A percentile compares a stretch with the other conserved stretches of the same genome.
These are phyloP conservation scores for Rubus parviflorus DNA, from an alignment of 306 rosid genomes.

Conservation along the genomic window DNA sequence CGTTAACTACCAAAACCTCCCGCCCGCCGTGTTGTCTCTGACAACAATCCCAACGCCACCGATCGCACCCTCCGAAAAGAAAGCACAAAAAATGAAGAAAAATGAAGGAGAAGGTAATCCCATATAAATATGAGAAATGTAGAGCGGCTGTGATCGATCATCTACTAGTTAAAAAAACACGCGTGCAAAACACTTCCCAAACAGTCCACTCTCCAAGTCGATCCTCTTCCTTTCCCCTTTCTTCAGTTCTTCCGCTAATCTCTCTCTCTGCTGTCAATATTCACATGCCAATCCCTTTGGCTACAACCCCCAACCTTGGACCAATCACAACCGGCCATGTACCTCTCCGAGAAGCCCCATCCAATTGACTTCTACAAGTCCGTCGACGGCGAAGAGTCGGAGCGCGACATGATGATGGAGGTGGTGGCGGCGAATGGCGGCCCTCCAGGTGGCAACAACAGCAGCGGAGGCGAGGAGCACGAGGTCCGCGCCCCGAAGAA, in stretches of 20 bases:
- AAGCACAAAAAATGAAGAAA: too few species aligned
- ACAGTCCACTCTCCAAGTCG: neutral
- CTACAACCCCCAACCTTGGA: neutral
- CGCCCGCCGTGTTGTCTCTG: too few species aligned
- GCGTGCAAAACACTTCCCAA: too few species aligned
- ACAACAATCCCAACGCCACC: neutral
- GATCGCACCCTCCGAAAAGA: neutral
- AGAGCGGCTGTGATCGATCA: too few species aligned
- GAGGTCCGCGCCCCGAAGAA: slow-evolving; percentile 88
- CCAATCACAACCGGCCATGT: slow-evolving; percentile 14
- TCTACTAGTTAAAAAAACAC: too few species aligned
- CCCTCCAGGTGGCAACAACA: slow-evolving; percentile 3
- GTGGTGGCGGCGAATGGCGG: slow-evolving; percentile 1
- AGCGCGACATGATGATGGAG: slow-evolving; percentile 27
- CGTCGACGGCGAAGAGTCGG: slow-evolving; percentile 6
- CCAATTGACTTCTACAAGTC: slow-evolving; percentile 19
- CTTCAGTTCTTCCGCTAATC: neutral
- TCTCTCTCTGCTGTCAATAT: neutral
- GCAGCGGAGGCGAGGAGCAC: slow-evolving; percentile 72
- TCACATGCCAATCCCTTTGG: neutral
- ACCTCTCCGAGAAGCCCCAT: slow-evolving; percentile 19
- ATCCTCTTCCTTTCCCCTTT: neutral
- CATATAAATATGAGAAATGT: too few species aligned
- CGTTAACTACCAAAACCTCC: too few species aligned
- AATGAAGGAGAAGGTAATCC: too few species aligned